Percentiles rank a stretch among this genome's conserved stretches.
phyloP scores from a whole-genome alignment of 352 stramenopile species.

The Pythium vanterpoolii region DNA sequence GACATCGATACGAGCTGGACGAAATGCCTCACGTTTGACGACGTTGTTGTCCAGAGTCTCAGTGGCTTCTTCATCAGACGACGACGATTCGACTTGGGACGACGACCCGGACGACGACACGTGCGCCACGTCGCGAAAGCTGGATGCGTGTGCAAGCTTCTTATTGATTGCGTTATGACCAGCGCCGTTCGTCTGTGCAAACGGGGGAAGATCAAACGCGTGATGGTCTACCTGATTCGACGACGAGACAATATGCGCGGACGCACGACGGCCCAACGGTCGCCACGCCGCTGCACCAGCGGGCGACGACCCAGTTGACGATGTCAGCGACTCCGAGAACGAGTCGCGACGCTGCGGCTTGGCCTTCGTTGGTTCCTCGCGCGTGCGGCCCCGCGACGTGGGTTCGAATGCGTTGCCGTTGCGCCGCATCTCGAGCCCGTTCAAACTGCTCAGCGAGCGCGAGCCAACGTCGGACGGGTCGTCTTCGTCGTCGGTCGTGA shows the following conservation, averaged over 20 bases:
- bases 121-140: slow-evolving; percentile 24
- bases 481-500: slow-evolving; percentile 31
- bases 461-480: slow-evolving; percentile 25
- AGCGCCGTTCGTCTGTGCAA: slow-evolving; percentile 13
- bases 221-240: slow-evolving; percentile 32
- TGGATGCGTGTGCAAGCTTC: slow-evolving; percentile 21
- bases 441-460: slow-evolving; percentile 25
- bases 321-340: slow-evolving; percentile 31
- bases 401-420: slow-evolving; percentile 13
- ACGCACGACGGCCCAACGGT: slow-evolving; percentile 28
- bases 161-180: not conserved
- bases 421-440: slow-evolving; percentile 18
- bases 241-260: slow-evolving; percentile 17
- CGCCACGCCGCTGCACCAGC: slow-evolving; percentile 21
- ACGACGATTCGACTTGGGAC: slow-evolving; percentile 25
- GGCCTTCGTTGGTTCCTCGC: slow-evolving; percentile 6
- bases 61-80: slow-evolving; percentile 22
- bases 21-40: slow-evolving; percentile 10
- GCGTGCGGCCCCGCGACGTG: not conserved
- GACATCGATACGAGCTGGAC: slow-evolving; percentile 15
- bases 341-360: slow-evolving; percentile 24
- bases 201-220: slow-evolving; percentile 18
- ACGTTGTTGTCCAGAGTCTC: slow-evolving; percentile 17
- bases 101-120: slow-evolving; percentile 16
- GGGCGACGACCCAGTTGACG: slow-evolving; percentile 28